A percentile compares a stretch with the other conserved stretches of the same genome.
These are phyloP conservation scores for Beta lomatogona DNA, from an alignment of 179 eudicot genomes.

Conservation along the genomic window DNA sequence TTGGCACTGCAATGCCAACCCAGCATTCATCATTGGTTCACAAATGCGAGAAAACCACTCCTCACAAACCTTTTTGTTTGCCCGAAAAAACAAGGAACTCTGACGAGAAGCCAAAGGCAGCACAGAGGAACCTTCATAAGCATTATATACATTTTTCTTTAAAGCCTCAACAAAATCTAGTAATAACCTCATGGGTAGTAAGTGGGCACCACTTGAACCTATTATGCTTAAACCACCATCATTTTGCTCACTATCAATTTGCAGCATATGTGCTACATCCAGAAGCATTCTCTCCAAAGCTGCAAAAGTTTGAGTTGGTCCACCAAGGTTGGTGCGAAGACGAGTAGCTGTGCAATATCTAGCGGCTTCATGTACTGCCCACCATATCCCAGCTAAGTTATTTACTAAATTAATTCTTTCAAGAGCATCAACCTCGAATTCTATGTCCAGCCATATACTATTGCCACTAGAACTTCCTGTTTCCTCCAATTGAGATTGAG, in stretches of 20 bases:
- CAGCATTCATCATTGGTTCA: slow-evolving; percentile 99
- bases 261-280: slow-evolving; percentile 87
- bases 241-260: slow-evolving; percentile 73
- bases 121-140: slow-evolving; percentile 91
- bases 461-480: slow-evolving; percentile 37
- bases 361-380: slow-evolving; percentile 99
- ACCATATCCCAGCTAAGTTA: slow-evolving; percentile 92
- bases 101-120: slow-evolving; percentile 70
- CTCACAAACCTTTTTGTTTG: slow-evolving; percentile 98
- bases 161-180: slow-evolving; percentile 95
- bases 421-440: slow-evolving; percentile 62
- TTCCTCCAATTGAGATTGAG: slow-evolving; percentile 60
- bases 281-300: slow-evolving; percentile 98
- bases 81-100: slow-evolving; percentile 90
- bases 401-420: slow-evolving; percentile 65
- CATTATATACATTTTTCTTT: slow-evolving; percentile 97
- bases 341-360: slow-evolving; percentile 91
- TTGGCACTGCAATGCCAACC: slow-evolving; percentile 87
- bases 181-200: slow-evolving; percentile 88
- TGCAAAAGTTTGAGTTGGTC: slow-evolving; percentile 99
- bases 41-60: slow-evolving; percentile 99
- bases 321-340: slow-evolving; percentile 98
- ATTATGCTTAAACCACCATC: slow-evolving; percentile 79
- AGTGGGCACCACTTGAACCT: slow-evolving; percentile 80
- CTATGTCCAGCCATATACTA: slow-evolving; percentile 60